Evolutionary conservation across 2,329 filamentous ascomycete genomes (phyloP).

Genomic region (Curvularia lunata): DNA sequence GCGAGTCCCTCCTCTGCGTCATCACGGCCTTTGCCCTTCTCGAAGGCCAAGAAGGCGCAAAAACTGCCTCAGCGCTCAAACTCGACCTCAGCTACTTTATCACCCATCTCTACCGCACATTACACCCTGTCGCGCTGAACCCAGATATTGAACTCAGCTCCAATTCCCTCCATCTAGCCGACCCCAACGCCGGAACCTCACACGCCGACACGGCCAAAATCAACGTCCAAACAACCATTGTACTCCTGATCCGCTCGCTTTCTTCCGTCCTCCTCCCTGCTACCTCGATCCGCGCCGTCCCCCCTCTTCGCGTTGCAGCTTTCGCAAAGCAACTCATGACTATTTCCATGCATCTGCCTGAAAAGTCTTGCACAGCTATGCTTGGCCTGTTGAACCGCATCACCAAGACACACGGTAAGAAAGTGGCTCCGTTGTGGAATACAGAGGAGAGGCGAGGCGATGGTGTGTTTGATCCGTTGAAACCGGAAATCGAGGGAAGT

Average conservation of each 20-base stretch:
- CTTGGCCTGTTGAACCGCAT: constrained; percentile 80
- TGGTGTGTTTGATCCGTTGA: constrained; percentile 78
- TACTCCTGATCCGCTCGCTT: constrained; percentile 86
- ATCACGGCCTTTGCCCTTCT: constrained; percentile 97
- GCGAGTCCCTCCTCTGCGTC: constrained; percentile 90
- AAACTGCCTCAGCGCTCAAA: constrained; percentile 78
- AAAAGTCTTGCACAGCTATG: constrained; percentile 84
- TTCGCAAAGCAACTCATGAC: constrained; percentile 93
- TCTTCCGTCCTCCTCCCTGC: constrained; percentile 80
- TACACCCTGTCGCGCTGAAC: constrained; percentile 79
- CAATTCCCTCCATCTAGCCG: constrained; percentile 73
- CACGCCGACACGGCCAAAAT: constrained; percentile 69
- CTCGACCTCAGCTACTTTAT: constrained; percentile 96
- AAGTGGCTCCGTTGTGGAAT: constrained; percentile 87
- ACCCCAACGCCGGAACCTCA: constrained; percentile 61
- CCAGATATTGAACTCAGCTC: constrained; percentile 83
- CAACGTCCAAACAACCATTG: constrained; percentile 93
- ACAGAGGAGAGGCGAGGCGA: constrained; percentile 93
- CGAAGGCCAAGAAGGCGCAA: constrained; percentile 89
- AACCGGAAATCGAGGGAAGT: constrained; percentile 75
- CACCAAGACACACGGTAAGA: constrained; percentile 79
- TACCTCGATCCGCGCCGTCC: constrained; percentile 74
- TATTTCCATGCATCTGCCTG: constrained; percentile 81
- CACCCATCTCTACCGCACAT: constrained; percentile 86
- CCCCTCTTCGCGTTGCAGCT: constrained; percentile 83